Evolutionary conservation across 208 protist genomes (phyloP), one percentile per base, ranked within the genome.

Genomic region (Spironucleus salmonicida): DNA sequence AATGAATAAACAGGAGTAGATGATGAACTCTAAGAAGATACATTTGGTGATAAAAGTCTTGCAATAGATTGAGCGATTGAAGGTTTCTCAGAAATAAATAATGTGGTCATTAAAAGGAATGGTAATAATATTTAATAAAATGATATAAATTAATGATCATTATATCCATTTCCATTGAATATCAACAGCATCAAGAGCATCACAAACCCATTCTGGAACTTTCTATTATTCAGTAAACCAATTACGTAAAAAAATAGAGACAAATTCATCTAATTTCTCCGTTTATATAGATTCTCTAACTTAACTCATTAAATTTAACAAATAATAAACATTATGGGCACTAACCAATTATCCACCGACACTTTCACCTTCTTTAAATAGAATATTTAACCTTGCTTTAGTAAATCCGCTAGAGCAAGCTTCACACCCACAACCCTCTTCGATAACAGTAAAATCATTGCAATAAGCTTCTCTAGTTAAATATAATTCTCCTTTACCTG

Each of bases 321-420:
- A 89, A 80, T 92, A 98, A 4, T 90, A 89, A 78, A 98, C 90
- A 80, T 98, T 98, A 85, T 98, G 95, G 74, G 92, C 90, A 29
- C 92, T 94, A 30, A 98, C 71, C 62, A 98, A 84, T 39, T 94
- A 92, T 39, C 89, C 88, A 9, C 85, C 90, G 23, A 89, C 79
- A 9, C 83, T 81, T 58, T 94, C 90, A 78, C 92, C 92, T 1
- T 66, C 76, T 15, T 34, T 7, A 1, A 88, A 86, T 11, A 96
- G 85, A 68, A 84, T 80, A 79, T 93, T 87, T 13, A 97, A 61
- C 77, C 93, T 94, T 0, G 92, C 88, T 26, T 92, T 84, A 0
- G 90, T 93, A 83, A 92, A 94, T 29, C 88, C 86, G 35, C 89
- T 87, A 35, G 85, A 81, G 85, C 92, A 96, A 42, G 87, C 89